Conservation (phyloP, 495 filamentous ascomycete species). For the Hypoxylon crocopeplum region DNA sequence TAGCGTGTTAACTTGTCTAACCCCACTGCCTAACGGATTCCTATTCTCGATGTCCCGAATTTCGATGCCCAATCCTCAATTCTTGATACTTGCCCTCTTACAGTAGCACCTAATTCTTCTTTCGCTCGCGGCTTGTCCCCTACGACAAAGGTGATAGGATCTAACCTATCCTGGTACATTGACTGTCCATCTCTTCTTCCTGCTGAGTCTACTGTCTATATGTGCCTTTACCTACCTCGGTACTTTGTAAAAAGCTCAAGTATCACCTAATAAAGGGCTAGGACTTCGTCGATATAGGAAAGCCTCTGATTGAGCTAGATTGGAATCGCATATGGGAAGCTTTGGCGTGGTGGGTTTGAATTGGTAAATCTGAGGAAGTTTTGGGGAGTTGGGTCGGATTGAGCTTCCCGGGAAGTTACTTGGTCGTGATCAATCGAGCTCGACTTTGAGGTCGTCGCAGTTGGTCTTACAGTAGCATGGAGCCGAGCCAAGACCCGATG, state of each 20-base stretch:
- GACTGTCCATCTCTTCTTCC: neutral
- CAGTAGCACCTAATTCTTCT: too few relatives aligned
- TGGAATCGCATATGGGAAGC: slow-evolving; percentile 9
- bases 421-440: slow-evolving; percentile 3
- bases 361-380: slow-evolving; percentile 9
- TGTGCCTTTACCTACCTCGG: neutral
- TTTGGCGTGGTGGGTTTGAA: neutral
- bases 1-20: too few relatives aligned
- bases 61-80: slow-evolving; percentile 12
- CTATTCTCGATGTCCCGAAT: slow-evolving; percentile 4
- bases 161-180: neutral
- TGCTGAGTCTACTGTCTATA: neutral
- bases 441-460: slow-evolving; percentile 28
- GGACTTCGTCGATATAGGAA: neutral
- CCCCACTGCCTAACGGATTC: neutral
- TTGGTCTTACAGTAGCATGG: slow-evolving; percentile 22
- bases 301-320: neutral
- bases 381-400: neutral
- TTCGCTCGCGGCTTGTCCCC: too few relatives aligned
- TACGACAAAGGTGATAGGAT: neutral
- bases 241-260: neutral
- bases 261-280: slow-evolving; percentile 11
- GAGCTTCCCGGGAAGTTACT: neutral
- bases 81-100: neutral
- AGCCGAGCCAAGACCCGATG: slow-evolving; percentile 13